phyloP scores from a whole-genome alignment of 2,329 filamentous ascomycete genomes.

The Ascochyta fabae region DNA sequence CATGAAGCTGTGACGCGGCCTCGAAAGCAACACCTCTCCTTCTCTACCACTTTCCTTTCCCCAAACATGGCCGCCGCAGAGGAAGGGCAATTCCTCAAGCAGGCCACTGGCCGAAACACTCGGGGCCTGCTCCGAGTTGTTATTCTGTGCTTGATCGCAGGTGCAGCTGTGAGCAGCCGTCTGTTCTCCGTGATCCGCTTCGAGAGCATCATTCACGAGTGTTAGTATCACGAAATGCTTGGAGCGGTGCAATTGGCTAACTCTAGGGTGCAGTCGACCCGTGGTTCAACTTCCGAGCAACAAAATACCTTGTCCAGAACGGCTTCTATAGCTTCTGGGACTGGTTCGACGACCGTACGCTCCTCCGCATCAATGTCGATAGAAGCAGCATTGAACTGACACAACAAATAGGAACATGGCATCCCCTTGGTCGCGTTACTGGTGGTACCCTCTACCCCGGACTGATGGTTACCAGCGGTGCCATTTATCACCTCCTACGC shows the following conservation, averaged over 20 bases:
- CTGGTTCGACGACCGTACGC: constrained; percentile 96
- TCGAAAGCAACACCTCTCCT: constrained; percentile 36
- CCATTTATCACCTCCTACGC: constrained; percentile 92
- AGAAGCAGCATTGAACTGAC: constrained; percentile 22
- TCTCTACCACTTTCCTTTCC: constrained; percentile 30
- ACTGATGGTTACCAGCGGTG: constrained; percentile 97
- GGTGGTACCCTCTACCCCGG: constrained; percentile 98
- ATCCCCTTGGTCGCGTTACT: constrained; percentile 96
- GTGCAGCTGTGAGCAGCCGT: constrained; percentile 87
- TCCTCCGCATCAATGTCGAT: constrained; percentile 13
- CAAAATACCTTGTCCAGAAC: constrained; percentile 95
- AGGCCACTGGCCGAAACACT: constrained; percentile 79
- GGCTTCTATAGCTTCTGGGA: constrained; percentile 99
- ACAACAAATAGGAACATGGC: constrained; percentile 77
- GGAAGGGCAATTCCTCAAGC: constrained; percentile 68
- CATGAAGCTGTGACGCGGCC: constrained; percentile 44
- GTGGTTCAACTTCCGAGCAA: constrained; percentile 99
- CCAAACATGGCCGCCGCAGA: constrained; percentile 49
- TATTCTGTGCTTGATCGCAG: constrained; percentile 90
- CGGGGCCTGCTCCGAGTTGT: constrained; percentile 85
- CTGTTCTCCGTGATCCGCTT: constrained; percentile 99
- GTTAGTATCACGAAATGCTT: constrained; percentile 63
- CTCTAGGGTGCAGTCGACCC: constrained; percentile 76
- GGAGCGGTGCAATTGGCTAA: constrained; percentile 37
- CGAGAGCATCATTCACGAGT: constrained; percentile 99